phyloP scores from a whole-genome alignment of 345 rosid genomes.

The Citrus medica region DNA sequence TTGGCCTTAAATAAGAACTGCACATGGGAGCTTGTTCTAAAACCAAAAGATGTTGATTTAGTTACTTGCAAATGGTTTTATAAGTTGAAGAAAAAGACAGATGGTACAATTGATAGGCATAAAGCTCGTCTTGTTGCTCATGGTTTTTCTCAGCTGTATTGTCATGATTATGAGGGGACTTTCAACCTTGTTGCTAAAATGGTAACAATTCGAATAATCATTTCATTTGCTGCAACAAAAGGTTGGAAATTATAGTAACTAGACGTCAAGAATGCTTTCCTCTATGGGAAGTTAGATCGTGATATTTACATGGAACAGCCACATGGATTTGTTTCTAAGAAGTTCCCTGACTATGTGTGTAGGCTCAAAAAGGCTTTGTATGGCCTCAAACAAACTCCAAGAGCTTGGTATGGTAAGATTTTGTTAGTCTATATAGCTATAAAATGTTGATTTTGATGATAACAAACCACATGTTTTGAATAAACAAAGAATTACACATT shows the following conservation, averaged over 20 bases:
- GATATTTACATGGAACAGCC: neutral
- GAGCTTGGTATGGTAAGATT: neutral
- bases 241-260: neutral
- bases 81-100: neutral
- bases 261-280: neutral
- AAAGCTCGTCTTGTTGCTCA: neutral
- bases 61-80: constrained; percentile 7
- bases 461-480: too few relatives aligned
- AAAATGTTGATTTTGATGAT: too few relatives aligned
- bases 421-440: too few relatives aligned
- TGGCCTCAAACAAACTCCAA: neutral
- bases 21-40: neutral
- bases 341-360: neutral
- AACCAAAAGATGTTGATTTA: neutral
- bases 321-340: neutral
- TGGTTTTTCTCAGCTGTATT: neutral
- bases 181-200: neutral
- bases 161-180: too few relatives aligned
- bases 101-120: neutral
- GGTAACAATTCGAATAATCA: neutral
- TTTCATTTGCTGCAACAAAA: neutral
- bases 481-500: too few relatives aligned
- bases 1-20: neutral
- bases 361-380: neutral
- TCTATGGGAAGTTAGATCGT: neutral